Evolutionary conservation across 2,329 filamentous ascomycete species (phyloP).

Genomic region (Hypoxylon sp.): DNA sequence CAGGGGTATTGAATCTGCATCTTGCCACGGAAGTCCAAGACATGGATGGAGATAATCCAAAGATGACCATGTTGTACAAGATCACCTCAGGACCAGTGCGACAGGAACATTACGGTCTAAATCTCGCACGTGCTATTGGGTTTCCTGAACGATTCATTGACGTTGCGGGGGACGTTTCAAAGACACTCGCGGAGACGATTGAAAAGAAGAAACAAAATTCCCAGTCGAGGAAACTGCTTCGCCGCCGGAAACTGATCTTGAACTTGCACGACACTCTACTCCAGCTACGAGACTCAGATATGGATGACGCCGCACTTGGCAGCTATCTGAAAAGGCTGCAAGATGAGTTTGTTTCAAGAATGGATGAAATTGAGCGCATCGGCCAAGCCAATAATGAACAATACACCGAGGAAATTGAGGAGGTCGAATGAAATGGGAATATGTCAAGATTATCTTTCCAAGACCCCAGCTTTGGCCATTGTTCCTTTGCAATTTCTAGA

Average conservation of each 20-base stretch:
- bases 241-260: constrained; percentile 80
- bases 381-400: constrained; percentile 9
- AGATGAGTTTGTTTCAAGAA: constrained; percentile 79
- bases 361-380: constrained; percentile 73
- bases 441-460: background rate
- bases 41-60: constrained; percentile 64
- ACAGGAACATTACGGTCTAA: constrained; percentile 86
- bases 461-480: background rate
- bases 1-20: constrained; percentile 86
- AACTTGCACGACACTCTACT: constrained; percentile 79
- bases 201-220: constrained; percentile 72
- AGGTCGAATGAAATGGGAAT: constrained; percentile 10
- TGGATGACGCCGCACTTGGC: constrained; percentile 74
- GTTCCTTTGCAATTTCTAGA: background rate
- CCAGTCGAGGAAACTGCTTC: constrained; percentile 69
- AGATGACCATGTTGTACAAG: constrained; percentile 91
- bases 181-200: constrained; percentile 70
- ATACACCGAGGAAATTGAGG: background rate
- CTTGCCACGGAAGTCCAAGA: constrained; percentile 76
- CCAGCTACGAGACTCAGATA: constrained; percentile 75
- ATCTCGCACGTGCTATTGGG: constrained; percentile 80
- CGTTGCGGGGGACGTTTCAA: constrained; percentile 76
- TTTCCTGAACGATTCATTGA: constrained; percentile 78
- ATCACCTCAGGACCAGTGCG: constrained; percentile 79
- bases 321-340: constrained; percentile 78